Base-by-base conservation (phyloP, 805 yeast species). In the Pichia occidentalis region DNA sequence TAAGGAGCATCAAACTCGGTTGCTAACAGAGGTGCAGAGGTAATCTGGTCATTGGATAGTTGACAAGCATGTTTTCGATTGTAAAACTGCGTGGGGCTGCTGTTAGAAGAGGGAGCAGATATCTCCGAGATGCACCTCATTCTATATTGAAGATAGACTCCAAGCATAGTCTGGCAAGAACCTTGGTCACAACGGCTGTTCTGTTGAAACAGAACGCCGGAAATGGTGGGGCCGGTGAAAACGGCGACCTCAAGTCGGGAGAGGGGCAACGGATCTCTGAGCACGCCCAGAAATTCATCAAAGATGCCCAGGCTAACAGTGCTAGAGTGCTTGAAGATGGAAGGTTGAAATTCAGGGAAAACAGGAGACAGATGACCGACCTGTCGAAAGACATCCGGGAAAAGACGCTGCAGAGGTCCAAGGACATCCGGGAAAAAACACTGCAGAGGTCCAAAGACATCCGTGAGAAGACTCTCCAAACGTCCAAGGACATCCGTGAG, bases 351-450 rank as follows among this genome's bases (percentile, higher is more conserved):
- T 33, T 42, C 2, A 21, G 18, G 9, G 26, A 37, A 7, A 28
- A 42, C 5, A 43, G 24, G 10, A 44, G 37, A 13, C 38, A 35
- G 10, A 32, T 43, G 26, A 32, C 36, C 7, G 22, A 38, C 11
- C 16, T 23, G 13, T 48, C 56, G 2, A 37, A 40, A 18, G 45
- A 47, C 22, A 8, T 51, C 3, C 43, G 37, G 16, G 43, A 49
- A 7, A 45, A 39, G 18, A 50, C 60, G 4, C 24, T 43, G 9
- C 46, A 45, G 10, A 46, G 26, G 26, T 48, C 59, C 1, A 43
- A 45, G 35, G 27, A 38, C 43, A 8, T 51, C 3, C 43, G 37
- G 16, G 43, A 49, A 7, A 45, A 39, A 19, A 50, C 60, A 4
- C 24, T 43, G 9, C 46, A 45, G 10, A 46, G 26, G 26, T 48